Evolutionary conservation across 495 filamentous ascomycete species (phyloP).

Genomic region (Penicillium angulare): DNA sequence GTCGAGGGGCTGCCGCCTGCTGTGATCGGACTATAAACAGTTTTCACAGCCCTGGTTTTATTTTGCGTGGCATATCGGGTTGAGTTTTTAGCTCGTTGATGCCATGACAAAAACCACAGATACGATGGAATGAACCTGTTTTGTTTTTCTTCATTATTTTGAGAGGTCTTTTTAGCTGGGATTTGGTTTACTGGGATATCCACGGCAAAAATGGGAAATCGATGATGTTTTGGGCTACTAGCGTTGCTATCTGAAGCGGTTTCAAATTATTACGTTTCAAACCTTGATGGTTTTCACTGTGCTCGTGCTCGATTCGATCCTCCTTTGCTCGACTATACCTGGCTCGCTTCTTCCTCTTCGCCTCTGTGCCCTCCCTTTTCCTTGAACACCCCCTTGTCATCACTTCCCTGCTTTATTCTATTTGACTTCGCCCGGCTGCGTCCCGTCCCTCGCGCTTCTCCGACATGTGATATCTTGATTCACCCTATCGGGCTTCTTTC

Average conservation of each 20-base stretch:
- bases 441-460: slow-evolving; percentile 8
- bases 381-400: slow-evolving; percentile 1
- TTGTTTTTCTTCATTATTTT: slow-evolving; percentile 20
- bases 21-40: slow-evolving; percentile 27
- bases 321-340: background rate
- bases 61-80: too few species aligned
- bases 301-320: slow-evolving; percentile 11
- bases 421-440: slow-evolving; percentile 14
- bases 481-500: slow-evolving; percentile 6
- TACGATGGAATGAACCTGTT: slow-evolving; percentile 33
- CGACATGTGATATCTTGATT: slow-evolving; percentile 8
- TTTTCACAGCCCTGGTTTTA: too few species aligned
- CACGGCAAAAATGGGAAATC: slow-evolving; percentile 8
- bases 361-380: slow-evolving; percentile 1
- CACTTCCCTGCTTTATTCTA: slow-evolving; percentile 12
- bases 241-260: slow-evolving; percentile 22
- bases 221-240: slow-evolving; percentile 18
- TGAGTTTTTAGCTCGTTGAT: background rate
- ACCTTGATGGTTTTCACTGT: slow-evolving; percentile 12
- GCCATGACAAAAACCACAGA: slow-evolving; percentile 12
- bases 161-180: slow-evolving; percentile 17
- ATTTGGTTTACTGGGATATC: slow-evolving; percentile 16
- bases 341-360: background rate
- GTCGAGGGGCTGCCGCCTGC: slow-evolving; percentile 41
- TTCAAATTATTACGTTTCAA: slow-evolving; percentile 17